Evolutionary conservation across 1,139 yeast genomes (phyloP).

Genomic region (Sugiyamaella japonica): DNA sequence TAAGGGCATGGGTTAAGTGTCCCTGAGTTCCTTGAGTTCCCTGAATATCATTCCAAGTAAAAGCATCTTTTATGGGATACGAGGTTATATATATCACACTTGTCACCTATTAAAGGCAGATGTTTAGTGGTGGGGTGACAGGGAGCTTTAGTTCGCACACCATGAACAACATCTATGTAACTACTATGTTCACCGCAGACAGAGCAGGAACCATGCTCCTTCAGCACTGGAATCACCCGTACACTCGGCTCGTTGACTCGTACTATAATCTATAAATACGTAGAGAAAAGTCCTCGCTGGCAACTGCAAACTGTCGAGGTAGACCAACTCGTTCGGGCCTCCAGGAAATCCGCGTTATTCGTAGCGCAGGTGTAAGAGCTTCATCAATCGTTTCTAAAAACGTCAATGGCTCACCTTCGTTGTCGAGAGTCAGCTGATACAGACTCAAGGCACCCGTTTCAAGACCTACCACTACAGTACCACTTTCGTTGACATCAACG

Average conservation of each 20-base stretch:
- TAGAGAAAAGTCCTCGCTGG: constrained; percentile 69
- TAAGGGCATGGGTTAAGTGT: constrained; percentile 1
- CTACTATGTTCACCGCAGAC: too few species aligned
- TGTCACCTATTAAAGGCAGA: too few species aligned
- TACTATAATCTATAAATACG: constrained; percentile 27
- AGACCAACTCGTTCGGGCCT: constrained; percentile 42
- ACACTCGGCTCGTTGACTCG: too few species aligned
- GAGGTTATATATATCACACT: too few species aligned
- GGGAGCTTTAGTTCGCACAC: too few species aligned
- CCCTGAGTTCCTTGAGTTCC: too few species aligned
- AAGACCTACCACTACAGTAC: constrained; percentile 59
- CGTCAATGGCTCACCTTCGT: constrained; percentile 3
- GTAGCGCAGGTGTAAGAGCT: constrained; percentile 55
- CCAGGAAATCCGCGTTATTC: constrained; percentile 60
- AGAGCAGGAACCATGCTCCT: too few species aligned
- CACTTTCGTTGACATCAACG: constrained; percentile 51
- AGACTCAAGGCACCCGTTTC: constrained; percentile 59
- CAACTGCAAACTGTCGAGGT: constrained; percentile 55
- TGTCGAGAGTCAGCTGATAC: constrained; percentile 33
- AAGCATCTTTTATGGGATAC: too few species aligned
- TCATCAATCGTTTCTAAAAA: constrained; percentile 41
- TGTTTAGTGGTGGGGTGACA: too few species aligned
- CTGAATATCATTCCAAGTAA: too few species aligned
- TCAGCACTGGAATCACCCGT: too few species aligned
- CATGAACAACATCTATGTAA: too few species aligned